These are phyloP conservation scores for Combretum micranthum DNA, from an alignment of 345 rosid genomes.

Conservation along the genomic window DNA sequence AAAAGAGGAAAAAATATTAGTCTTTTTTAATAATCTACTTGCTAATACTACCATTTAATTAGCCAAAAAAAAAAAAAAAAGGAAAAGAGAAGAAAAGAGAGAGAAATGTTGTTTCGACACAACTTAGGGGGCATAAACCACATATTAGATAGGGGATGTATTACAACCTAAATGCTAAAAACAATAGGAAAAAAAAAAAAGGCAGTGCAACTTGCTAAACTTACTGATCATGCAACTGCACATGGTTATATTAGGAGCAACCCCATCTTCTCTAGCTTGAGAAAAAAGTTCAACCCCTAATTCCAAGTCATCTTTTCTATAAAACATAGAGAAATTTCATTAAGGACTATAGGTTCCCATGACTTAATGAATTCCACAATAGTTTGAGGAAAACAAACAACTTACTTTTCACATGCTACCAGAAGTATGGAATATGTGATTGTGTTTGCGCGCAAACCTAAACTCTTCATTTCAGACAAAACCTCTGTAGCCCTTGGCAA, in stretches of 20 bases:
- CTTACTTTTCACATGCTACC: slow-evolving; percentile 81
- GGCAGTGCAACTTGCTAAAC: slow-evolving; percentile 12
- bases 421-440: slow-evolving; percentile 78
- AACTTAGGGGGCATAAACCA: no score
- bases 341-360: slow-evolving; percentile 1
- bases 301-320: slow-evolving; percentile 79
- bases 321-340: slow-evolving; percentile 13
- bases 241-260: slow-evolving; percentile 59
- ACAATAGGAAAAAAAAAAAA: neutral
- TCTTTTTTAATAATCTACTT: no score
- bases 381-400: neutral
- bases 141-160: neutral
- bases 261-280: slow-evolving; percentile 62
- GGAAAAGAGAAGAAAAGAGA: no score
- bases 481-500: slow-evolving; percentile 68
- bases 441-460: slow-evolving; percentile 55
- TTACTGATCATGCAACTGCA: slow-evolving; percentile 76
- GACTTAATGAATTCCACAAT: neutral
- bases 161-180: neutral
- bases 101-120: no score
- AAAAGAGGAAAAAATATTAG: no score
- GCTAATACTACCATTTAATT: no score
- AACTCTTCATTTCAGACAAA: slow-evolving; percentile 63
- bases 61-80: no score
- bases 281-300: slow-evolving; percentile 56